Conservation (phyloP, 192 early-diverging fungal species). For the Umbelopsis vinacea region DNA sequence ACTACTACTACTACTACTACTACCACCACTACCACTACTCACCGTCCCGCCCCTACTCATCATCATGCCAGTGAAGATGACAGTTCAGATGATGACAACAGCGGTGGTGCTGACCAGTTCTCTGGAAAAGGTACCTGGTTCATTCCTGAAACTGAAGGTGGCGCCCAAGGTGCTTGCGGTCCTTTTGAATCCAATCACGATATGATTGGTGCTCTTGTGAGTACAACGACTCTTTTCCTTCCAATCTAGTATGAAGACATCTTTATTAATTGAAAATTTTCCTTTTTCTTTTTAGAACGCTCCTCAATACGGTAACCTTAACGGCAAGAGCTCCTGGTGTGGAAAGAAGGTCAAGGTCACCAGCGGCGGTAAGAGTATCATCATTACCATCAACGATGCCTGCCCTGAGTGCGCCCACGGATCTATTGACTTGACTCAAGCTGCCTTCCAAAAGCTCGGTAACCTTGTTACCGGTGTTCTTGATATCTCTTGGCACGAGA, state of each 20-base stretch:
- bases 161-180: conserved; percentile 36
- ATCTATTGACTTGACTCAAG: conserved; percentile 20
- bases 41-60: neutral
- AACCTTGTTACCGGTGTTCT: conserved; percentile 41
- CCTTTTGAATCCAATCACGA: conserved; percentile 28
- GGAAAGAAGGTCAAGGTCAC: conserved; percentile 40
- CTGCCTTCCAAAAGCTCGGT: conserved; percentile 33
- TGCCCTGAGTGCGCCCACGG: conserved; percentile 44
- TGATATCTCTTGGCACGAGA: conserved; percentile 42
- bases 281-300: conserved; percentile 32
- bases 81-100: too few relatives aligned
- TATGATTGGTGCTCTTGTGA: conserved; percentile 35
- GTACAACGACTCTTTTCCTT: neutral
- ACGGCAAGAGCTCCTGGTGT: conserved; percentile 37
- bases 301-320: conserved; percentile 42
- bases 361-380: conserved; percentile 38
- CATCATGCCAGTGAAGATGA: neutral
- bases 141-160: conserved; percentile 39
- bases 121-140: conserved; percentile 38
- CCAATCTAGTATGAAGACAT: neutral
- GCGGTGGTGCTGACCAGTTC: neutral
- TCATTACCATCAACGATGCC: conserved; percentile 47
- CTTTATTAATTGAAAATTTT: neutral
- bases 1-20: too few relatives aligned
- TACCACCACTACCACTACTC: neutral